A percentile compares a stretch with the other conserved stretches of the same genome.
These are phyloP conservation scores for Pseudozyma thailandica DNA, from an alignment of 1,284 basidiomycete species.

Conservation along the genomic window DNA sequence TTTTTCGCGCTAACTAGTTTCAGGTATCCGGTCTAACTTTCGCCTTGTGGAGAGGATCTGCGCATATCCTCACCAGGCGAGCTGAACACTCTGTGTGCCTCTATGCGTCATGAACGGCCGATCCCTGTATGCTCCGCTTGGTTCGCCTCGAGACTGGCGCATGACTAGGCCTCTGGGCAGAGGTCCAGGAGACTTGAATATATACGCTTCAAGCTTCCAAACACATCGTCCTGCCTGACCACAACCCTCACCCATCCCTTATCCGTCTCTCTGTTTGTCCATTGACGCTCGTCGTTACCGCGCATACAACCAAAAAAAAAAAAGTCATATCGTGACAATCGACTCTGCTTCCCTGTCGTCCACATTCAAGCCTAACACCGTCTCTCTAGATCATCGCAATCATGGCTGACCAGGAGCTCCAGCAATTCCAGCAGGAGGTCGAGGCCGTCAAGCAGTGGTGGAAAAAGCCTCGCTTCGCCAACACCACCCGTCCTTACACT, in stretches of 20 bases:
- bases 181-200: slow-evolving; percentile 1
- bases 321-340: too few relatives aligned
- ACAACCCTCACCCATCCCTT: slow-evolving; percentile 1
- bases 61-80: not conserved
- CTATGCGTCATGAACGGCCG: not conserved
- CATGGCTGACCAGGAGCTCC: slow-evolving; percentile 65
- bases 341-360: not conserved
- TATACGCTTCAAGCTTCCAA: slow-evolving; percentile 3
- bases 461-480: slow-evolving; percentile 87
- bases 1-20: not conserved
- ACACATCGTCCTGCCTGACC: not conserved
- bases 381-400: slow-evolving; percentile 11
- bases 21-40: too few relatives aligned
- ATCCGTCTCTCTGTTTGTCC: not conserved
- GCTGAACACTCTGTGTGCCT: too few relatives aligned
- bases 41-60: not conserved
- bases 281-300: not conserved
- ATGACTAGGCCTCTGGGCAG: slow-evolving; percentile 6
- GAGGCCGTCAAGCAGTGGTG: slow-evolving; percentile 88
- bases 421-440: slow-evolving; percentile 80
- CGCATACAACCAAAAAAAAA: not conserved
- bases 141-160: not conserved
- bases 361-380: too few relatives aligned
- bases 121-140: slow-evolving; percentile 16
- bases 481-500: slow-evolving; percentile 87